Evolutionary conservation across 345 rosid species (phyloP).

Genomic region (Eucalyptus viminalis): DNA sequence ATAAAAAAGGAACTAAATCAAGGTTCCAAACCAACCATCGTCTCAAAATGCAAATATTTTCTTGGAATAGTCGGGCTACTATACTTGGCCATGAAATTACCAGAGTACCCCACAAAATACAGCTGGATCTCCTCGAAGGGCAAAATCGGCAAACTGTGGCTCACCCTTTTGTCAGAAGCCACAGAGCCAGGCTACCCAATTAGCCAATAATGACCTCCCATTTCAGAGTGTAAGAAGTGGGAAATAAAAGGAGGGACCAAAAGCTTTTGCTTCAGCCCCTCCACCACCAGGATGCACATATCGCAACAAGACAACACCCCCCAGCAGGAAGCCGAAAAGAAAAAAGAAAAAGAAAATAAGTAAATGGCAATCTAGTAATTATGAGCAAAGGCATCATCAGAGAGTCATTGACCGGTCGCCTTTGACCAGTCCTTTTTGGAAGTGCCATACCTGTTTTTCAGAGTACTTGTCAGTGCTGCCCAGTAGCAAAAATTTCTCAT

Average conservation of each 20-base stretch:
- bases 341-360: slow-evolving; percentile 5
- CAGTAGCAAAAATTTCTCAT: not conserved
- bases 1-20: not conserved
- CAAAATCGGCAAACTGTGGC: slow-evolving; percentile 5
- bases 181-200: slow-evolving; percentile 17
- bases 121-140: not conserved
- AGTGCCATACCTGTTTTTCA: not conserved
- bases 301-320: not conserved
- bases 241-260: not conserved
- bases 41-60: not conserved
- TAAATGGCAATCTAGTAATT: slow-evolving; percentile 18
- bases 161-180: slow-evolving; percentile 20
- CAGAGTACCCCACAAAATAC: not conserved
- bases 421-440: slow-evolving; percentile 30
- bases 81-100: not conserved
- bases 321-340: not conserved
- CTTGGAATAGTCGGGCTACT: not conserved
- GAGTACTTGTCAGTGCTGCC: not conserved
- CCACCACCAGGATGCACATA: not conserved
- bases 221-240: not conserved
- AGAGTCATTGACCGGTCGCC: slow-evolving; percentile 41
- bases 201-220: slow-evolving; percentile 13
- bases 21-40: not conserved
- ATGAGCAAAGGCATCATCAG: not conserved
- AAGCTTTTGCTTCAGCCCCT: not conserved